A percentile compares a stretch with the other conserved stretches of the same genome.
These are phyloP conservation scores for Dictyophora rubrovolvata DNA, from an alignment of 768 basidiomycete species.

Conservation along the genomic window DNA sequence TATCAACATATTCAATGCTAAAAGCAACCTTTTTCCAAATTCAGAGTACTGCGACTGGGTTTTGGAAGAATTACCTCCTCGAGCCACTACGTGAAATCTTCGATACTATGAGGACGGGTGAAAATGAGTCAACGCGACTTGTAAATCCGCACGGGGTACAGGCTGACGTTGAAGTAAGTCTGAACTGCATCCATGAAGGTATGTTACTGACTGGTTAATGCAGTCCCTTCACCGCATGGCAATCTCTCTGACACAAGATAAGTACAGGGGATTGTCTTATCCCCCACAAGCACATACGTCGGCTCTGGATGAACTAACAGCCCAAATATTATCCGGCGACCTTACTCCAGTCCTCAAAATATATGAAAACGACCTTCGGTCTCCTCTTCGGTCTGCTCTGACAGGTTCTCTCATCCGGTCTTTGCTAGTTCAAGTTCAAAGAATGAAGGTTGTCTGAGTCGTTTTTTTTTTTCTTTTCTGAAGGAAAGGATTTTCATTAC, in stretches of 20 bases:
- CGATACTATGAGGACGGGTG: constrained; percentile 73
- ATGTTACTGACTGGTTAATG: background rate
- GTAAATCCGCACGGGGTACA: constrained; percentile 73
- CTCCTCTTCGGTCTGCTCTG: constrained; percentile 73
- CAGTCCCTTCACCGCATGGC: constrained; percentile 93
- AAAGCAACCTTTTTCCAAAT: constrained; percentile 30
- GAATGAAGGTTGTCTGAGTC: constrained; percentile 65
- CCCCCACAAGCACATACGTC: constrained; percentile 19
- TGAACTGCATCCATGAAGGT: background rate
- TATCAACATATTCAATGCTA: background rate
- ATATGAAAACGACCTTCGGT: constrained; percentile 88
- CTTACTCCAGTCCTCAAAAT: constrained; percentile 77
- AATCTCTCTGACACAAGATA: constrained; percentile 72
- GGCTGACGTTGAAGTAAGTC: constrained; percentile 71
- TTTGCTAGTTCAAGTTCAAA: constrained; percentile 87
- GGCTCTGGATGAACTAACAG: constrained; percentile 49
- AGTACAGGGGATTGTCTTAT: constrained; percentile 39
- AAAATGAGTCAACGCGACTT: constrained; percentile 58
- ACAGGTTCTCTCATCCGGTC: constrained; percentile 74
- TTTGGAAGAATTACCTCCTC: constrained; percentile 75
- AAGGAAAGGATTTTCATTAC: background rate
- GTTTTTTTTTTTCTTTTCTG: background rate
- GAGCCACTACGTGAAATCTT: constrained; percentile 78
- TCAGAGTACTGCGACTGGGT: constrained; percentile 56
- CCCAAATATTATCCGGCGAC: constrained; percentile 67